A percentile compares a stretch with the other conserved stretches of the same genome.
Conservation (phyloP, 805 yeast species). For the Teunomyces kruisii region DNA sequence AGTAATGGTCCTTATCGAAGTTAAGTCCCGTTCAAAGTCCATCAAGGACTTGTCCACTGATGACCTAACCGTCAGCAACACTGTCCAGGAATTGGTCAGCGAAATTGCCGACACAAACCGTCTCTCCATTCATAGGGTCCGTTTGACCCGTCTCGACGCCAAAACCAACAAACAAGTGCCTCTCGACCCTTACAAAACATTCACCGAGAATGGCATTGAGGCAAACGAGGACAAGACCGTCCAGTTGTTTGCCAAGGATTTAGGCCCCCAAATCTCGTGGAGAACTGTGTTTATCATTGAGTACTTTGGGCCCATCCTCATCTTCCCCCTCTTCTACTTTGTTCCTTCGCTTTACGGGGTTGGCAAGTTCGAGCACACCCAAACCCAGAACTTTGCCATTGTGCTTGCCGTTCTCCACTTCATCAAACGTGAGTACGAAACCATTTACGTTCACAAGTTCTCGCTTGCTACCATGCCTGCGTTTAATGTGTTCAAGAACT, state of each 20-base stretch:
- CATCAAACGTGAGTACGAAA: constrained; percentile 85
- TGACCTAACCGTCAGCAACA: constrained; percentile 29
- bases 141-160: constrained; percentile 45
- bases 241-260: constrained; percentile 70
- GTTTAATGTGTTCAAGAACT: constrained; percentile 82
- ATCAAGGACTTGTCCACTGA: constrained; percentile 50
- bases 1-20: constrained; percentile 46
- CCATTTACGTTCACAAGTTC: constrained; percentile 79
- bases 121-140: constrained; percentile 28
- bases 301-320: constrained; percentile 83
- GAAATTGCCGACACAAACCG: constrained; percentile 46
- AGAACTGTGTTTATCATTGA: constrained; percentile 85
- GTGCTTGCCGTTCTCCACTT: constrained; percentile 70
- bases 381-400: constrained; percentile 55
- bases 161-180: constrained; percentile 38
- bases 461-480: constrained; percentile 92
- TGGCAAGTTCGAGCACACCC: constrained; percentile 42
- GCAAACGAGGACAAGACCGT: constrained; percentile 30
- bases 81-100: constrained; percentile 43
- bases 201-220: constrained; percentile 44
- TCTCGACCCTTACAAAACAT: constrained; percentile 43
- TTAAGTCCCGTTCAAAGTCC: constrained; percentile 61
- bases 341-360: constrained; percentile 33
- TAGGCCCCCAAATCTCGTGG: constrained; percentile 94
- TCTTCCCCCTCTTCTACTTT: constrained; percentile 70